Conservation (phyloP, 2,329 filamentous ascomycete species). For the Ophiognomonia clavigignenti-juglandacearum region DNA sequence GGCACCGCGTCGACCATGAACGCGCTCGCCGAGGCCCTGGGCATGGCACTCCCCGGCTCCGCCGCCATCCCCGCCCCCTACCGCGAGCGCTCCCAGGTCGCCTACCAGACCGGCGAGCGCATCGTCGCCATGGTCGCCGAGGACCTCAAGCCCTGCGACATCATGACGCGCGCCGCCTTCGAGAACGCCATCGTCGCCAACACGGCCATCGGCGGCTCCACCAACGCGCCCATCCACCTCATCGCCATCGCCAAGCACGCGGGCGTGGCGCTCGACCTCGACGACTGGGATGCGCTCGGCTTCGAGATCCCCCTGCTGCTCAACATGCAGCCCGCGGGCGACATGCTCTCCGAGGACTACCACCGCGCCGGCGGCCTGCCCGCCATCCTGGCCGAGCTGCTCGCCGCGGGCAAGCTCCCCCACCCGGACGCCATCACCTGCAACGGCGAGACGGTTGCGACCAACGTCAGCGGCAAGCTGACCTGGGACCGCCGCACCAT, state of each 20-base stretch:
- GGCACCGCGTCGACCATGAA: conserved; percentile 50
- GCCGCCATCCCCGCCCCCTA: conserved; percentile 47
- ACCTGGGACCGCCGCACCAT: conserved; percentile 47
- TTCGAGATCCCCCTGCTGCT: conserved; percentile 45
- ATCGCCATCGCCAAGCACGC: conserved; percentile 50
- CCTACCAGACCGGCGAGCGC: conserved; percentile 41
- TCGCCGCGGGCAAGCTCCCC: conserved; percentile 32
- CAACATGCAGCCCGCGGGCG: conserved; percentile 50
- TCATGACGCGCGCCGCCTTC: conserved; percentile 50
- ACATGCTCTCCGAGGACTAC: conserved; percentile 28
- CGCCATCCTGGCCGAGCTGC: conserved; percentile 47
- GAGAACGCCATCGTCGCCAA: conserved; percentile 52
- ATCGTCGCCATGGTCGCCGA: conserved; percentile 46
- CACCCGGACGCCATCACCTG: conserved; percentile 33
- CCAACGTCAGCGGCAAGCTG: conserved; percentile 38
- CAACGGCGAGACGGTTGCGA: conserved; percentile 39
- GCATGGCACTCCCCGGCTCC: conserved; percentile 47
- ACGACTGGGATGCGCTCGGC: conserved; percentile 50
- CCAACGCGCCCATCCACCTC: conserved; percentile 52
- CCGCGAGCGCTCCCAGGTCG: conserved; percentile 40
- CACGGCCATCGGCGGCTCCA: conserved; percentile 51
- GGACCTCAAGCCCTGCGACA: conserved; percentile 46
- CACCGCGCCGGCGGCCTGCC: conserved; percentile 12
- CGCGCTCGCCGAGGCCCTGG: conserved; percentile 45
- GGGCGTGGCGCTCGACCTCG: conserved; percentile 42